These are phyloP conservation scores for Wickerhamiella spandovensis DNA, from an alignment of 805 yeast species.

Conservation along the genomic window DNA sequence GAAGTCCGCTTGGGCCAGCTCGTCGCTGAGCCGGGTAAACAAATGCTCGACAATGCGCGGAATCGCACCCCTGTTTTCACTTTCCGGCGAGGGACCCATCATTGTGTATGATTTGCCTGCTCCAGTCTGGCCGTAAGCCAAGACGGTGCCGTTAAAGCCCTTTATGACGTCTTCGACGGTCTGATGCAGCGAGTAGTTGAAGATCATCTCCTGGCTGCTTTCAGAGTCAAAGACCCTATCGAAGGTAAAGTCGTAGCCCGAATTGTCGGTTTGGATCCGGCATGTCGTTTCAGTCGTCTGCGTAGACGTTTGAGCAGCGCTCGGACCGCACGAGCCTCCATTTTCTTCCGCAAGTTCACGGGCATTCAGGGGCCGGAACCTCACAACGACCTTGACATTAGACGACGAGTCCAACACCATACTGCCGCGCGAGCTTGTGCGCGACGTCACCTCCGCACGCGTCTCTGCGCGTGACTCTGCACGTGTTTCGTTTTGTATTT, in stretches of 20 bases:
- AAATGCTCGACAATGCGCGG: conserved; percentile 59
- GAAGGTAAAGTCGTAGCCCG: conserved; percentile 34
- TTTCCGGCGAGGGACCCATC: conserved; percentile 44
- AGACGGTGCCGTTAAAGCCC: conserved; percentile 67
- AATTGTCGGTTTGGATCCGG: conserved; percentile 12
- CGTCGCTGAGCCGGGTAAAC: conserved; percentile 25
- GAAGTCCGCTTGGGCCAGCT: conserved; percentile 31
- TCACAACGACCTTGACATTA: conserved; percentile 49
- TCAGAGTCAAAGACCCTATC: conserved; percentile 48
- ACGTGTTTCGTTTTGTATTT: conserved; percentile 1
- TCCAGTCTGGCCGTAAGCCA: conserved; percentile 72
- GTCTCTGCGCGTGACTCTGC: neutral
- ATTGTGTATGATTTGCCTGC: conserved; percentile 67
- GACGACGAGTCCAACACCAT: neutral
- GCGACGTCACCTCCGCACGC: neutral
- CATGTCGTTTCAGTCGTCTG: conserved; percentile 2
- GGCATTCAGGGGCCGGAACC: conserved; percentile 49
- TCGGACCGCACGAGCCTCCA: neutral
- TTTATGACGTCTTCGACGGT: conserved; percentile 56
- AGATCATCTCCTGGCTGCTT: conserved; percentile 44
- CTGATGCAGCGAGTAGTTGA: conserved; percentile 42
- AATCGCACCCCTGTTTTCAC: conserved; percentile 44
- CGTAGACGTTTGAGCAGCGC: neutral
- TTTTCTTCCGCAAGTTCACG: conserved; percentile 19
- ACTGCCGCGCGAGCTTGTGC: neutral